Base-by-base conservation (phyloP, 2,329 filamentous ascomycete genomes). In the Tolypocladium nubicola region DNA sequence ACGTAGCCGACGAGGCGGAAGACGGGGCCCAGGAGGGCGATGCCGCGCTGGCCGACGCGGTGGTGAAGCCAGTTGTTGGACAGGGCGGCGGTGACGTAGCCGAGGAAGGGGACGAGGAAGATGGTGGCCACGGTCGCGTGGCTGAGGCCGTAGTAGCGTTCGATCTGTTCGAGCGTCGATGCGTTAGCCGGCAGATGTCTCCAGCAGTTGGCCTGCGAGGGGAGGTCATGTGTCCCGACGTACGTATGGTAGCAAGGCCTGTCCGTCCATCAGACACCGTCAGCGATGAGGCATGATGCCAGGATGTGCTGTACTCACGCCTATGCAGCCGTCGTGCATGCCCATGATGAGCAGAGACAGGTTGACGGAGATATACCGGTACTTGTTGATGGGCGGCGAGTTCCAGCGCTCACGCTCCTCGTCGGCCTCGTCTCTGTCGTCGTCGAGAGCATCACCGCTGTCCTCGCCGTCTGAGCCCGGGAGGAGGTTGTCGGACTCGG, bases 1-100 rank as follows among this genome's bases (percentile, higher is more conserved):
- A 87, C 70, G 65, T 89, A 90, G n/a, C 86, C 81, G 35, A 84
- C 62, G 9, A 90, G 66, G 63, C 89, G 86, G 61, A 79, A 82
- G 14, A 77, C 58, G 0, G 88, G 85, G 0, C 79, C 84, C 5
- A 90, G 68, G 54, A 89, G 66, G 14, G 88, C 87, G 13, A 91
- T 79, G 11, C 89, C 89, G n/a, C 86, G 80, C 66, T 68, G 68
- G 1, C 67, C 67, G 8, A 66, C 53, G 2, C 54, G 58, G 7
- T 63, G 56, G 57, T 72, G 70, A 30, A 72, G 53, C 16, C 59
- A 60, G 64, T 85, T 86, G 68, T 87, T 89, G 52, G 81, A 64
- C 0, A 86, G 66, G 0, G 86, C 84, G 0, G 84, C 82, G 1
- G 79, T 64, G 19, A 81, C 77, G 68, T 88, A 89, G 38, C 86